Conservation (phyloP, 2,329 filamentous ascomycete species). For the Epicoccum nigrum region DNA sequence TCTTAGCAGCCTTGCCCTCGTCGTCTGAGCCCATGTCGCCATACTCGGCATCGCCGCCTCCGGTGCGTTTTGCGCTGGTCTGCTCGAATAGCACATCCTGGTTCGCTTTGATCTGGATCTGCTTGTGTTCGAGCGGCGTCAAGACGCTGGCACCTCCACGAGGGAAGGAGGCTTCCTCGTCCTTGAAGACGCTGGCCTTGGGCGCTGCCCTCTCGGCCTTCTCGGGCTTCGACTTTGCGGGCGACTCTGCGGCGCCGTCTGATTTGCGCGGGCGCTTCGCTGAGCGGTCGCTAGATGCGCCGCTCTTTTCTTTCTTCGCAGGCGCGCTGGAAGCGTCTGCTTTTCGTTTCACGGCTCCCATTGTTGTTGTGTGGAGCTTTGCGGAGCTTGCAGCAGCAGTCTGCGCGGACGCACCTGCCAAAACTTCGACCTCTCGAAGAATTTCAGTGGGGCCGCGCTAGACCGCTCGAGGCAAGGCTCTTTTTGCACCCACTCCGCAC, state of each 20-base stretch:
- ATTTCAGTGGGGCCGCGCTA: conserved; percentile 26
- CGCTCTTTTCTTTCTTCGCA: conserved; percentile 40
- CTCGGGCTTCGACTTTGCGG: conserved; percentile 39
- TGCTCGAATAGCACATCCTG: conserved; percentile 92
- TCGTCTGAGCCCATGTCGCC: conserved; percentile 51
- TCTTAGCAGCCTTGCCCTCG: conserved; percentile 51
- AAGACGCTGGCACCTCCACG: conserved; percentile 89
- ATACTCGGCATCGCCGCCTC: conserved; percentile 51
- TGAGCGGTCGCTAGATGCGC: conserved; percentile 36
- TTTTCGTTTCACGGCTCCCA: conserved; percentile 56
- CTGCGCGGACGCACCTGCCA: conserved; percentile 18
- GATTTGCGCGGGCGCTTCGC: conserved; percentile 48
- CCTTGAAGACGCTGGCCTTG: conserved; percentile 58
- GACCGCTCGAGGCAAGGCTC: neutral
- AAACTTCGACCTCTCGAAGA: conserved; percentile 25
- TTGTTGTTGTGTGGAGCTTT: conserved; percentile 29
- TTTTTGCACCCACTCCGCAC: neutral
- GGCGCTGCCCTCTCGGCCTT: conserved; percentile 31
- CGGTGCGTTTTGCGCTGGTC: conserved; percentile 62
- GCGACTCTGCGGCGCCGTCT: conserved; percentile 34
- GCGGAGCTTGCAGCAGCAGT: conserved; percentile 19
- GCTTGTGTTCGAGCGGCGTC: conserved; percentile 92
- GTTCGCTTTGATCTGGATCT: conserved; percentile 92
- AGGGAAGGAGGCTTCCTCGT: conserved; percentile 90
- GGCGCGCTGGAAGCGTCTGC: conserved; percentile 45